Evolutionary conservation across 202 grass and related monocot genomes (phyloP).

Genomic region (Panicum hallii): DNA sequence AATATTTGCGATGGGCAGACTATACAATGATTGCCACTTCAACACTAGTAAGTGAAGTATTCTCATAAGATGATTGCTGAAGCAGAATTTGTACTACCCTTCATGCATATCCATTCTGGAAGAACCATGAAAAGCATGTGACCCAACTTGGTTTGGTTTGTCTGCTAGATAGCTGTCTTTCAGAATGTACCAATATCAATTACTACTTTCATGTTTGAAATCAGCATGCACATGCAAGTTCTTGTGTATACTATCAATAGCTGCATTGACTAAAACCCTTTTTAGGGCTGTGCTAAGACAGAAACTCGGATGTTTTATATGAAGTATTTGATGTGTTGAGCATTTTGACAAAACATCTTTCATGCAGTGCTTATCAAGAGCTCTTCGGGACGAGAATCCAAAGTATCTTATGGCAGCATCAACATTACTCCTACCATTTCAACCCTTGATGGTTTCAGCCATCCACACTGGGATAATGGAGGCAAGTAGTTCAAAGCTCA

Average conservation of each 20-base stretch:
- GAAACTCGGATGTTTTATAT: conserved; percentile 13
- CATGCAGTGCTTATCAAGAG: conserved; percentile 82
- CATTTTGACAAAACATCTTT: conserved; percentile 42
- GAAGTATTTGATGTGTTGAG: conserved; percentile 18
- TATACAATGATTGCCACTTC: conserved; percentile 97
- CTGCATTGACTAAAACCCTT: conserved; percentile 5
- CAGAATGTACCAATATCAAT: background rate
- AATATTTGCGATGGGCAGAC: conserved; percentile 91
- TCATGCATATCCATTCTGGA: conserved; percentile 12
- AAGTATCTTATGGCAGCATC: conserved; percentile 91
- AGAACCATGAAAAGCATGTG: background rate
- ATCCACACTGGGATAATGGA: conserved; percentile 95
- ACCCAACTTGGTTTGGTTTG: background rate
- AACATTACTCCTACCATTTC: conserved; percentile 90
- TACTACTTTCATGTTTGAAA: background rate
- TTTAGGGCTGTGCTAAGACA: conserved; percentile 8
- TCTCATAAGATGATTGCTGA: background rate
- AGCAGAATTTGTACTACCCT: conserved; percentile 9
- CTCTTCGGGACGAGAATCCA: conserved; percentile 81
- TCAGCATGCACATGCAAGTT: background rate
- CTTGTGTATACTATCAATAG: background rate
- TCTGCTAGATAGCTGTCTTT: conserved; percentile 21
- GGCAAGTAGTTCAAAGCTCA: conserved; percentile 60
- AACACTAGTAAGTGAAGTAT: conserved; percentile 69
- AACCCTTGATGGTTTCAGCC: conserved; percentile 93